phyloP scores from a whole-genome alignment of 257 asterid species.

The Leptodermis oblonga region DNA sequence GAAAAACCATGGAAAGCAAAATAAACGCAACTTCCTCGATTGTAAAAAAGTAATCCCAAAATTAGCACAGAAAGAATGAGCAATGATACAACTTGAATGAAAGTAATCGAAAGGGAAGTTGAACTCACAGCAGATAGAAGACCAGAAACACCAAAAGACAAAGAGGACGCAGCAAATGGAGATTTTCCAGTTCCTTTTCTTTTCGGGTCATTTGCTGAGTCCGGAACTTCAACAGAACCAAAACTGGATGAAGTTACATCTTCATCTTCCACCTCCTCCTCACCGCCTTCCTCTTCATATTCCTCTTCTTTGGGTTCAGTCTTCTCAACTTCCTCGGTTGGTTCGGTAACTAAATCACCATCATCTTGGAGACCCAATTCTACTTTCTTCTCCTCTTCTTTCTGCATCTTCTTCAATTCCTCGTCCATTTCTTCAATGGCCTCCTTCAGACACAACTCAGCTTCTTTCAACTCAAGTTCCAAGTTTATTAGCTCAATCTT shows the following conservation, averaged over 20 bases:
- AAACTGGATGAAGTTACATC: conserved; percentile 64
- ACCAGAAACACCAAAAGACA: conserved; percentile 47
- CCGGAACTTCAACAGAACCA: conserved; percentile 56
- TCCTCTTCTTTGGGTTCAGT: conserved; percentile 37
- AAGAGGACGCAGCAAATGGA: conserved; percentile 79
- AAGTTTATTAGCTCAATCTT: conserved; percentile 43
- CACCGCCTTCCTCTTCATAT: conserved; percentile 48
- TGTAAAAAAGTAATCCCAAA: too few relatives aligned
- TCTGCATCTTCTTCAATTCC: conserved; percentile 56
- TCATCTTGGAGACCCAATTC: conserved; percentile 38
- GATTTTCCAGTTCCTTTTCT: conserved; percentile 55
- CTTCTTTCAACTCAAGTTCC: conserved; percentile 64
- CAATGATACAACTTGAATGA: not conserved
- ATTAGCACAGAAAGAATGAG: too few relatives aligned
- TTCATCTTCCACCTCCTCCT: conserved; percentile 28
- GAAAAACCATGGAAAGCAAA: not conserved
- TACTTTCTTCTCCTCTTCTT: conserved; percentile 68
- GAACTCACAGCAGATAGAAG: conserved; percentile 53
- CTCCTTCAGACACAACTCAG: conserved; percentile 70
- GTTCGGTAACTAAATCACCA: conserved; percentile 40
- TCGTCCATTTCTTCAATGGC: conserved; percentile 72
- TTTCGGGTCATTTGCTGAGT: conserved; percentile 32
- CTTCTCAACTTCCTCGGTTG: conserved; percentile 28
- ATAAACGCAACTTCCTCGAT: not conserved
- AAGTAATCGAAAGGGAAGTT: not conserved